These are phyloP conservation scores for Linum trigynum DNA, from an alignment of 345 rosid genomes.

Conservation along the genomic window DNA sequence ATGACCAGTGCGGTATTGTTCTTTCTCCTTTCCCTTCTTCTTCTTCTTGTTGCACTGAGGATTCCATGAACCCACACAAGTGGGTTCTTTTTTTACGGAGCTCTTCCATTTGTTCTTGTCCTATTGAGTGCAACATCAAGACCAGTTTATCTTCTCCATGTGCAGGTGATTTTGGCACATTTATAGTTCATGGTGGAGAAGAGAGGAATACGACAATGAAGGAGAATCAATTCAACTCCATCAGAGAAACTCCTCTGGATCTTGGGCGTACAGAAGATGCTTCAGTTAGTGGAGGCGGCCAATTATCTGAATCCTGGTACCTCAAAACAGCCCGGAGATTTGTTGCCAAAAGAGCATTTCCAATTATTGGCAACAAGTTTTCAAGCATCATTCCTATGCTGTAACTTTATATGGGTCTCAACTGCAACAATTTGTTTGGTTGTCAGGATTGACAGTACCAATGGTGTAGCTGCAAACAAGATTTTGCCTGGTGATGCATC, in stretches of 20 bases:
- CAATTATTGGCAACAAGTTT: not conserved
- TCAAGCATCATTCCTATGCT: not conserved
- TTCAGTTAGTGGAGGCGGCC: slow-evolving; percentile 30
- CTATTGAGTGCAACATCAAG: not conserved
- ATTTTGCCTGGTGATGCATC: slow-evolving; percentile 26
- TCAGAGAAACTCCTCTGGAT: slow-evolving; percentile 28
- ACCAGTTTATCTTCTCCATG: not conserved
- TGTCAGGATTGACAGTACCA: slow-evolving; percentile 38
- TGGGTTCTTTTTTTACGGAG: no score
- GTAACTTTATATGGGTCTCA: not conserved
- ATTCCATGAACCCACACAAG: no score
- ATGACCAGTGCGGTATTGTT: not conserved
- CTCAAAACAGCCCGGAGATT: not conserved
- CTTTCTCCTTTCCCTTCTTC: not conserved
- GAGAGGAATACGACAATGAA: slow-evolving; percentile 28
- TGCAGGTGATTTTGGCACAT: slow-evolving; percentile 78
- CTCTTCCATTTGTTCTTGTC: not conserved
- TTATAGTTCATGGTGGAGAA: slow-evolving; percentile 57
- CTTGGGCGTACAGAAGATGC: slow-evolving; percentile 22
- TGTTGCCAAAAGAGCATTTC: not conserved
- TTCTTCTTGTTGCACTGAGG: slow-evolving; percentile 3
- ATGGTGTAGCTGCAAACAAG: slow-evolving; percentile 26
- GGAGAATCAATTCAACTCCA: slow-evolving; percentile 24
- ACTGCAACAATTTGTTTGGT: slow-evolving; percentile 4
- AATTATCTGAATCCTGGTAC: slow-evolving; percentile 37